Evolutionary conservation across 768 basidiomycete genomes (phyloP), one percentile per base, ranked within the genome.

Genomic region (Lactarius pseudohatsudake): DNA sequence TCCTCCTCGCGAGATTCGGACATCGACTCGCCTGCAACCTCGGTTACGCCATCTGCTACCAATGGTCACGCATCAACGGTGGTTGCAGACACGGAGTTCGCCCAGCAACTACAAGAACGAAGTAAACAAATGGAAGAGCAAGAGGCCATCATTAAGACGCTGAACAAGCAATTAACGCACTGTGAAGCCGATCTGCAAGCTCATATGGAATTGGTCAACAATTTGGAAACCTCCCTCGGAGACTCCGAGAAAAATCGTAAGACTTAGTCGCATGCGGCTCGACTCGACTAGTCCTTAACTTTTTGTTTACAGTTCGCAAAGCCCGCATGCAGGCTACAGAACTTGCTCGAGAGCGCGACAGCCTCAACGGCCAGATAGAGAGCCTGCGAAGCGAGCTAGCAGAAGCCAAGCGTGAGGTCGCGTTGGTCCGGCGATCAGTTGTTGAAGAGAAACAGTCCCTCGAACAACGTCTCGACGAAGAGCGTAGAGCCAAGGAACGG

Each of bases 251-350:
- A 96, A 76, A 95, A 94, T 73, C 80, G 93, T 94, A 77, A 79
- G 92, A 85, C 15, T 60, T 56, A 20, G 47, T 45, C 10, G 13
- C 64, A 8, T 18, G 11, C 28, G 20, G 6, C 22, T 22, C 22
- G 7, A 30, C 13, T 15, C 22, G 15, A 53, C 22, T 26, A 13
- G n/a, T n/a, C 34, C 43, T 11, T 54, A 56, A 9, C 61, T 58
- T 26, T 45, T 59, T 47, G 16, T 61, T 36, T 63, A 40, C 72
- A 94, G 92, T 96, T 63, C 91, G 95, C 67, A 96, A 96, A 78
- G 90, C 94, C 7, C 91, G 94, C 43, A 89, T 94, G 87, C 94
- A 96, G 75, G 92, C 93, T 22, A 93, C 91, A 63, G 94, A 96
- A 73, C 79, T 95, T 45, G 90, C 90, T 11, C 84, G 90, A 59